A percentile compares a stretch with the other conserved stretches of the same genome.
Conservation (phyloP, 164 flowering plant species). For the Stephania yunnanensis region DNA sequence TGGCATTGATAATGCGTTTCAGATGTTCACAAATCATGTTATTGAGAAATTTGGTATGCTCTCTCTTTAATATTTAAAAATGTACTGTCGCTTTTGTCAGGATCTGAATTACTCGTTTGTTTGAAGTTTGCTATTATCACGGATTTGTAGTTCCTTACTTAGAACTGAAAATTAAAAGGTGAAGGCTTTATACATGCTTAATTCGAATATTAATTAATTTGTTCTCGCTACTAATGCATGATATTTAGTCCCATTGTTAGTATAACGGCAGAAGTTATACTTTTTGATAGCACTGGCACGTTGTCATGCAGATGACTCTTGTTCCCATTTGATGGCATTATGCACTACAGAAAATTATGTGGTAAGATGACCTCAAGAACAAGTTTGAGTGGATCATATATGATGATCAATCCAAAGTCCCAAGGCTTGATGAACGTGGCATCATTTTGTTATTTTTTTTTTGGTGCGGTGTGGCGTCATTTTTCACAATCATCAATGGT, state of each 20-base stretch:
- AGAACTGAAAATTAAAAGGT: not conserved
- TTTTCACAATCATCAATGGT: too few relatives aligned
- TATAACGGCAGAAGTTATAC: not conserved
- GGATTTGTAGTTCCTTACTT: not conserved
- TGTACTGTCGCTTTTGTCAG: not conserved
- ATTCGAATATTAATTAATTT: not conserved
- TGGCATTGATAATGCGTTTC: constrained; percentile 95
- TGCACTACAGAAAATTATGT: not conserved
- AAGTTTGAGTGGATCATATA: too few relatives aligned
- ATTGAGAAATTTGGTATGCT: constrained; percentile 55
- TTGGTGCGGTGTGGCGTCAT: too few relatives aligned
- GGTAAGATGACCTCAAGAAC: not conserved
- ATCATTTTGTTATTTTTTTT: too few relatives aligned
- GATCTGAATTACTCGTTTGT: not conserved
- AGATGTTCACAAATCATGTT: constrained; percentile 67
- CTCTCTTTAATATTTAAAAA: not conserved
- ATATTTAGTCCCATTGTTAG: not conserved
- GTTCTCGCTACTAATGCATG: not conserved
- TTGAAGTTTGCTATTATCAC: not conserved
- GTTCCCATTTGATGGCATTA: not conserved
- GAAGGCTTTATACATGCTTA: not conserved
- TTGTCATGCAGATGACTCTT: not conserved
- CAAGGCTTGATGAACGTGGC: too few relatives aligned
- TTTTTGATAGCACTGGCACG: not conserved
- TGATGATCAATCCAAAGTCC: too few relatives aligned